These are phyloP conservation scores for Exophiala calicioides DNA, from an alignment of 2,329 filamentous ascomycete genomes.

Conservation along the genomic window DNA sequence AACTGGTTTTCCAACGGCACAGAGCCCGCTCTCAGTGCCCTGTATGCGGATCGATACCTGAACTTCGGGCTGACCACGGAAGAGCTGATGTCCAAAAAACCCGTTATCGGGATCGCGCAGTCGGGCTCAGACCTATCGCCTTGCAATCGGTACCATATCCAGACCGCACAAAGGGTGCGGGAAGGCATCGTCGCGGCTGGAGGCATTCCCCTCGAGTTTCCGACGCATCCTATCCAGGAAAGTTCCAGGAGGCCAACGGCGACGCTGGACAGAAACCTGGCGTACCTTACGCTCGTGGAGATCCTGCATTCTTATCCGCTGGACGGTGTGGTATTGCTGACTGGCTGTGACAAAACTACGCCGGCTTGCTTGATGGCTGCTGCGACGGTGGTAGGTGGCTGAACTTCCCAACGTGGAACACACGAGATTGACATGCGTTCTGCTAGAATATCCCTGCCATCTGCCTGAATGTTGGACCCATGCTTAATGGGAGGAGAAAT, in stretches of 20 bases:
- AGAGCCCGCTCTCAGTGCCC: constrained; percentile 47
- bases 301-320: constrained; percentile 52
- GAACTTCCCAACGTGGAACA: no score
- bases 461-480: constrained; percentile 55
- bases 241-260: constrained; percentile 51
- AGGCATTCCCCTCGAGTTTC: constrained; percentile 55
- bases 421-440: no score
- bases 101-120: constrained; percentile 56
- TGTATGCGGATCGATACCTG: constrained; percentile 54
- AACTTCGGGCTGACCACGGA: constrained; percentile 53
- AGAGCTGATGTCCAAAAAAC: constrained; percentile 52
- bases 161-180: constrained; percentile 52
- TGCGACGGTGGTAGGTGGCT: constrained; percentile 49
- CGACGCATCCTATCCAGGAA: constrained; percentile 56
- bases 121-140: constrained; percentile 54
- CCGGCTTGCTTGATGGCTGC: constrained; percentile 56
- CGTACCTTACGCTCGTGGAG: constrained; percentile 53
- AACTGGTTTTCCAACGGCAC: constrained; percentile 48
- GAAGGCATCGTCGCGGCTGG: constrained; percentile 54
- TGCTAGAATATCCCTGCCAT: constrained; percentile 52
- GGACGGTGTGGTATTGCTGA: constrained; percentile 54
- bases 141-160: constrained; percentile 54
- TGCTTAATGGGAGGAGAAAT: constrained; percentile 53
- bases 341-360: constrained; percentile 57
- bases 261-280: constrained; percentile 52